A percentile compares a stretch with the other conserved stretches of the same genome.
These are phyloP conservation scores for Trypanosoma rangeli DNA, from an alignment of 208 protist species.

Conservation along the genomic window DNA sequence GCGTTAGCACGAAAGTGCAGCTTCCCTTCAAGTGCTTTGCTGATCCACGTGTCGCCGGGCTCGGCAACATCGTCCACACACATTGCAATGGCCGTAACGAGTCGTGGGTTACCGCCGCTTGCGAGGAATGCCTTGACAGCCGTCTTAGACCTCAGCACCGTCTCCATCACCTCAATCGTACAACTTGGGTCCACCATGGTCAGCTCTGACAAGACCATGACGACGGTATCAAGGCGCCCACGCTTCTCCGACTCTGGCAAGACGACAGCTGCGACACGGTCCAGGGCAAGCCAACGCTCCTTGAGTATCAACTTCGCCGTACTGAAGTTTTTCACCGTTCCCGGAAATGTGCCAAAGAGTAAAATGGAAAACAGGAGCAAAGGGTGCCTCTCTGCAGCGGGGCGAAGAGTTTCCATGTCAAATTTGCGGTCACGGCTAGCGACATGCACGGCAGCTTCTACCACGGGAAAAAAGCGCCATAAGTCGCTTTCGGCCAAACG, in stretches of 20 bases:
- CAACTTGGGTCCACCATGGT: conserved; percentile 54
- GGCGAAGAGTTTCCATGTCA: conserved; percentile 67
- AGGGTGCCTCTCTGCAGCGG: conserved; percentile 63
- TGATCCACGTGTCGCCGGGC: conserved; percentile 77
- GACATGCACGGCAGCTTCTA: conserved; percentile 83
- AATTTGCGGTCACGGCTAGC: conserved; percentile 79
- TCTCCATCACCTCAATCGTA: conserved; percentile 72
- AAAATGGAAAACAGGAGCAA: conserved; percentile 74
- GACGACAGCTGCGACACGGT: conserved; percentile 57
- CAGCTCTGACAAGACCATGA: conserved; percentile 81
- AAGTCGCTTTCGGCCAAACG: conserved; percentile 59
- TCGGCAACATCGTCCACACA: conserved; percentile 87
- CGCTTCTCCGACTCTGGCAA: conserved; percentile 72
- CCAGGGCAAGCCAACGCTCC: conserved; percentile 52
- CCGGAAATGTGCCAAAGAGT: conserved; percentile 58
- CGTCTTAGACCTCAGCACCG: conserved; percentile 68
- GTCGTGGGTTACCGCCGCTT: conserved; percentile 66
- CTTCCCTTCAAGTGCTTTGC: conserved; percentile 77
- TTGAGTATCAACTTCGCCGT: conserved; percentile 66
- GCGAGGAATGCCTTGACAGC: conserved; percentile 66
- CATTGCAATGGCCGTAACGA: conserved; percentile 87
- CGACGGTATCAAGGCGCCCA: conserved; percentile 59
- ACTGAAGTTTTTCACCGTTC: conserved; percentile 83
- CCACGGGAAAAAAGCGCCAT: conserved; percentile 77
- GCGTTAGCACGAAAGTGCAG: conserved; percentile 76